These are phyloP conservation scores for Mortierella sp. DNA, from an alignment of 371 early-diverging fungal species.

Conservation along the genomic window DNA sequence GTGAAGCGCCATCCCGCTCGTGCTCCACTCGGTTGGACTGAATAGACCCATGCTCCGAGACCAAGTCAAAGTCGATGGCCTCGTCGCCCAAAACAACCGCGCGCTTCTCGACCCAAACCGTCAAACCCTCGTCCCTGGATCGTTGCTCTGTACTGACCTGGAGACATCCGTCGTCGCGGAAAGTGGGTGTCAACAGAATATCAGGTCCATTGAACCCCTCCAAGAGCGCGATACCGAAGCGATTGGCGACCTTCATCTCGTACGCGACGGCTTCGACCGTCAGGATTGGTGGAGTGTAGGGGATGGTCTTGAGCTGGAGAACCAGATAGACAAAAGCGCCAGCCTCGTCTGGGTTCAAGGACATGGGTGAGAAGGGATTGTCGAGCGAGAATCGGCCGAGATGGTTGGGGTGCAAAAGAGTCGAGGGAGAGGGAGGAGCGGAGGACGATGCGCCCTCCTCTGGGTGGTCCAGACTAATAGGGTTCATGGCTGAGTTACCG, in stretches of 20 bases:
- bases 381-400: conserved; percentile 19
- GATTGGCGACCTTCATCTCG: conserved; percentile 52
- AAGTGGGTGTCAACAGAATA: conserved; percentile 34
- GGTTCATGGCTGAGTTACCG: conserved; percentile 37
- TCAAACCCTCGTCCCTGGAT: conserved; percentile 42
- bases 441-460: conserved; percentile 25
- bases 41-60: conserved; percentile 44
- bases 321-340: conserved; percentile 55
- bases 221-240: conserved; percentile 39
- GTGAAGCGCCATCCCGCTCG: conserved; percentile 11
- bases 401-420: conserved; percentile 9
- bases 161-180: conserved; percentile 52
- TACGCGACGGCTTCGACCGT: conserved; percentile 57
- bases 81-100: conserved; percentile 49
- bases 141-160: conserved; percentile 40
- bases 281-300: conserved; percentile 53
- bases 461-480: conserved; percentile 49
- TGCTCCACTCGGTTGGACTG: conserved; percentile 17
- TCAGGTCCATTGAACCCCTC: conserved; percentile 30
- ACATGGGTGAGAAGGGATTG: conserved; percentile 49
- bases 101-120: conserved; percentile 56
- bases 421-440: conserved; percentile 28
- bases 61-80: conserved; percentile 38
- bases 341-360: conserved; percentile 53
- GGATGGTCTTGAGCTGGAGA: conserved; percentile 51